A percentile compares a stretch with the other conserved stretches of the same genome.
phyloP scores from a whole-genome alignment of 768 basidiomycete species.

The Agaricus bisporus region DNA sequence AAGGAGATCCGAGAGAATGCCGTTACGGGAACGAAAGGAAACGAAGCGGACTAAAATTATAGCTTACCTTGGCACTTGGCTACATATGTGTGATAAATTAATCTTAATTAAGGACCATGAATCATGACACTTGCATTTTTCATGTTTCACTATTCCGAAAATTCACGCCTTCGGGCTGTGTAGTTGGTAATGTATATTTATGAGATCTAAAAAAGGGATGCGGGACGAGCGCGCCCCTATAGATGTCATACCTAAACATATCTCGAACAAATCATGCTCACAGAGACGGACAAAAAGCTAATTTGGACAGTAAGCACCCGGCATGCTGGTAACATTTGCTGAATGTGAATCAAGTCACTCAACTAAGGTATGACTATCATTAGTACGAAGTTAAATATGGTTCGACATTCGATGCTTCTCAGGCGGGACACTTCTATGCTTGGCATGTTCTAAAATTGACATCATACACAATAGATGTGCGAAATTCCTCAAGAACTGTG shows the following conservation, averaged over 20 bases:
- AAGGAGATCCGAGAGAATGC: slow-evolving; percentile 2
- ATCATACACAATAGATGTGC: background rate
- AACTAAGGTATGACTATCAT: slow-evolving; percentile 1
- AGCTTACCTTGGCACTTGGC: no score
- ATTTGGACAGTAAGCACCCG: background rate
- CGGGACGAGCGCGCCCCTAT: no score
- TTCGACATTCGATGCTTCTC: background rate
- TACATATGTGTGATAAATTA: no score
- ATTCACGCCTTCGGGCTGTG: background rate
- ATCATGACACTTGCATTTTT: background rate
- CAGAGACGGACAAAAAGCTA: no score
- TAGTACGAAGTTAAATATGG: background rate
- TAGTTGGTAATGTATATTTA: no score
- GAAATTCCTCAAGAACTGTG: background rate
- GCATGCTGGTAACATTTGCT: background rate
- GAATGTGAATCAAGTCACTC: slow-evolving; percentile 1
- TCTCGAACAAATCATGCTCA: no score
- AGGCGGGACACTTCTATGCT: slow-evolving; percentile 2
- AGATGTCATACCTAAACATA: no score
- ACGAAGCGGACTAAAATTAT: no score
- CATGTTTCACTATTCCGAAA: background rate
- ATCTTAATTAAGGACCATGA: no score
- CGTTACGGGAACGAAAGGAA: background rate
- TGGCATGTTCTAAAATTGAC: slow-evolving; percentile 1
- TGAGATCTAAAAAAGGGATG: no score